phyloP scores from a whole-genome alignment of 768 basidiomycete genomes.

The Fistulinella prunicolor region DNA sequence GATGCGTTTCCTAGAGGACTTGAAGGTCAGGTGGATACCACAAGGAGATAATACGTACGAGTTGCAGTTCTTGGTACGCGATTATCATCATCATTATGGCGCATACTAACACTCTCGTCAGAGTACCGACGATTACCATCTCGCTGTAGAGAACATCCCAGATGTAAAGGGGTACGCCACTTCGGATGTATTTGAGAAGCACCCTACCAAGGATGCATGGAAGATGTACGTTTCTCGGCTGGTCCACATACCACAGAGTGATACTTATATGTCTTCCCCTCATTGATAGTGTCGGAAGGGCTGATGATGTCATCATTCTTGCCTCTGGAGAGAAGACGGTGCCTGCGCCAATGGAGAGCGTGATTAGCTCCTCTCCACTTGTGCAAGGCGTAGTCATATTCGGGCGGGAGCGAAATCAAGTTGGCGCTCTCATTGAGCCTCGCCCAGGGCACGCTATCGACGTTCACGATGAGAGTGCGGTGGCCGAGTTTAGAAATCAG shows the following conservation, averaged over 20 bases:
- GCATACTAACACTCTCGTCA: neutral
- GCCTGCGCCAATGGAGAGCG: no score
- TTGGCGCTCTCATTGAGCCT: no score
- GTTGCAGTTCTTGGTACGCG: constrained; percentile 33
- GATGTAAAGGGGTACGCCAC: no score
- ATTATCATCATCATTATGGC: neutral
- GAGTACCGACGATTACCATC: neutral
- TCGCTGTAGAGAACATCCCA: constrained; percentile 31
- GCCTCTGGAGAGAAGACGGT: no score
- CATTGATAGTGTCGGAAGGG: constrained; percentile 31
- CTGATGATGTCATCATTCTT: no score
- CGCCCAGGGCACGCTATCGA: no score
- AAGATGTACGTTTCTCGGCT: constrained; percentile 17
- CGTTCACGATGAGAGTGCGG: neutral
- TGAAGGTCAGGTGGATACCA: constrained; percentile 30
- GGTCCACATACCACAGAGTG: neutral
- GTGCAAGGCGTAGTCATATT: no score
- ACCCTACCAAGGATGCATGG: no score
- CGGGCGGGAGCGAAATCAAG: no score
- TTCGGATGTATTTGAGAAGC: no score
- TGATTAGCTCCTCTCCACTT: no score
- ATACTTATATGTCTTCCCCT: neutral
- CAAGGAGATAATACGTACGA: constrained; percentile 34
- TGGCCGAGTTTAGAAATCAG: constrained; percentile 13
- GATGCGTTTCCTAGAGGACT: constrained; percentile 5